phyloP scores from a whole-genome alignment of 2,329 filamentous ascomycete genomes.

The Orbilia blumenaviensis region DNA sequence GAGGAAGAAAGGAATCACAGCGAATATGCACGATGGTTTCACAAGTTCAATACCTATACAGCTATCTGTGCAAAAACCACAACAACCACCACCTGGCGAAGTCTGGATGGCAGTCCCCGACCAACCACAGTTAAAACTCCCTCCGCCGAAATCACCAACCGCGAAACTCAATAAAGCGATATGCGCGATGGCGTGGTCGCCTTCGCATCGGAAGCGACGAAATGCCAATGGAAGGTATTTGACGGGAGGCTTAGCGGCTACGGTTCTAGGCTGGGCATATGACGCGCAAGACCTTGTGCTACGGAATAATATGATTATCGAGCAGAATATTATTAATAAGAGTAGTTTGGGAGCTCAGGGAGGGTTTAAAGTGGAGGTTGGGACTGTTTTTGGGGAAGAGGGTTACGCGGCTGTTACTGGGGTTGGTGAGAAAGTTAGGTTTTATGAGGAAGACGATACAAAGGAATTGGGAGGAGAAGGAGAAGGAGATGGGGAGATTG shows the following conservation, averaged over 20 bases:
- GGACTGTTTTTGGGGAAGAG: conserved; percentile 36
- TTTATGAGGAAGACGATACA: conserved; percentile 10
- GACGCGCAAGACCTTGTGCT: conserved; percentile 50
- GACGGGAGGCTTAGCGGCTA: conserved; percentile 40
- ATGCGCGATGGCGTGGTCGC: conserved; percentile 54
- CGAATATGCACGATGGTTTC: not conserved
- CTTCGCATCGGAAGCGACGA: conserved; percentile 39
- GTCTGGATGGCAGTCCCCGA: conserved; percentile 43
- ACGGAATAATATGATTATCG: conserved; percentile 41
- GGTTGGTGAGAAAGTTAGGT: not conserved
- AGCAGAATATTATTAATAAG: conserved; percentile 16
- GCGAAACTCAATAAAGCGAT: conserved; percentile 46
- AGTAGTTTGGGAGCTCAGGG: not conserved
- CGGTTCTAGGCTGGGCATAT: conserved; percentile 47
- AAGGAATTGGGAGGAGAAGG: too few species aligned
- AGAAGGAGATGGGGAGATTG: not conserved
- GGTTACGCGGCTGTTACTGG: conserved; percentile 47
- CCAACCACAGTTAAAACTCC: conserved; percentile 38
- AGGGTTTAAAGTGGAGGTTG: not conserved
- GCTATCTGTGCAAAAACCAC: too few species aligned
- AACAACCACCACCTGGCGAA: not conserved
- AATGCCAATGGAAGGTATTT: conserved; percentile 43
- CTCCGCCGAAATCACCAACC: conserved; percentile 24
- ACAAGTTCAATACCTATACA: not conserved
- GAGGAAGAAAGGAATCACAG: not conserved